Evolutionary conservation across 805 yeast species (phyloP).

Genomic region (Candida berthetii): DNA sequence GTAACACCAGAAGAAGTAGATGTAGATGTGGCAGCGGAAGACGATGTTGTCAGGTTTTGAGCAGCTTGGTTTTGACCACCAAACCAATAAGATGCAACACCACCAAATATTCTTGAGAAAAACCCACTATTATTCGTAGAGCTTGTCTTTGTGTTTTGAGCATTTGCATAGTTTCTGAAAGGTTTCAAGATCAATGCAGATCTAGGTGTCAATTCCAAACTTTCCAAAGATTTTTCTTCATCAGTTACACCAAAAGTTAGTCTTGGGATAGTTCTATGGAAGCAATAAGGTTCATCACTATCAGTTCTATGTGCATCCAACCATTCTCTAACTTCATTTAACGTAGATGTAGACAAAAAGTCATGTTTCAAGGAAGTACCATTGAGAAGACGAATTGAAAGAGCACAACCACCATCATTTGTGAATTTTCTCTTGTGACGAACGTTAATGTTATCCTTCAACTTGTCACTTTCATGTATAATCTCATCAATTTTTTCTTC

Average conservation of each 20-base stretch:
- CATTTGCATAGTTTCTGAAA: conserved; percentile 23
- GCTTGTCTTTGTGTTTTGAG: conserved; percentile 20
- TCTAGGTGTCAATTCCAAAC: conserved; percentile 60
- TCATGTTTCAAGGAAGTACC: conserved; percentile 51
- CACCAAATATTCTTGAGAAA: conserved; percentile 24
- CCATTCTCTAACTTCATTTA: conserved; percentile 57
- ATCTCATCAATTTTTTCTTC: conserved; percentile 17
- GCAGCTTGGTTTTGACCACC: conserved; percentile 1
- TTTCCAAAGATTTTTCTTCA: conserved; percentile 47
- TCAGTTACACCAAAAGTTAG: conserved; percentile 56
- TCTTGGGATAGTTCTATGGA: conserved; percentile 52
- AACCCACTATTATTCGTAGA: conserved; percentile 14
- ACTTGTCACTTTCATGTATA: conserved; percentile 11
- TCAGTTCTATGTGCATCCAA: conserved; percentile 46
- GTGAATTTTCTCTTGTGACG: not conserved
- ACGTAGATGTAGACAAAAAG: conserved; percentile 38
- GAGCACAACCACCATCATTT: conserved; percentile 24
- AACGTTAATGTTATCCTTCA: conserved; percentile 16
- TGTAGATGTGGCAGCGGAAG: not conserved
- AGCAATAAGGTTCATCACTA: conserved; percentile 35
- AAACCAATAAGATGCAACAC: conserved; percentile 28
- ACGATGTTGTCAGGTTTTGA: not conserved
- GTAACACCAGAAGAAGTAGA: not conserved
- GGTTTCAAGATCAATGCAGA: conserved; percentile 75
- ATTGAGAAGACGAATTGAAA: conserved; percentile 62